Base-by-base conservation (phyloP, 2,329 filamentous ascomycete species). In the Aspergillus japonicus region DNA sequence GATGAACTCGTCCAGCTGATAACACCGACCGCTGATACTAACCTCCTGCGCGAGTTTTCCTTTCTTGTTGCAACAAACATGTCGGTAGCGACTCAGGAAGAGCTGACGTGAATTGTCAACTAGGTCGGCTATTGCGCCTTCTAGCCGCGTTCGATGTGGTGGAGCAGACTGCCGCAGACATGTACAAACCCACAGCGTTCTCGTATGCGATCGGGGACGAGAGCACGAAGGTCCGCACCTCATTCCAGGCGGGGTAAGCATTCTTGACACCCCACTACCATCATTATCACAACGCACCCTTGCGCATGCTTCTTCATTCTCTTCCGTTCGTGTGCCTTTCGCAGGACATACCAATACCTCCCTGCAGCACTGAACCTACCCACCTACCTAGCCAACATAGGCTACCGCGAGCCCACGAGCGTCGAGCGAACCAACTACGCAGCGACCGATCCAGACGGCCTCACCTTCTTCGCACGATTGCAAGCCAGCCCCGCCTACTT, bases 381-480 rank as follows among this genome's bases (percentile, higher is more conserved):
- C 1, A 57, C 61, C 6, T 78, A 74, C 50, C 63, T 77, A 0
- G 65, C 69, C 21, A 72, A 71, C 54, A 75, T 64, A 11, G 64
- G 64, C 5, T 77, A 77, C 57, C 63, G 66, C 52, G 73, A 75
- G 21, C 73, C 75, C 14, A 64, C 65, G 1, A 69, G 67, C 29
- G 61, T 71, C 4, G 63, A 59, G 10, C 54, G 53, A n/a, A 69
- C 70, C 33, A 73, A 70, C 31, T 56, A 68, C 60, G 56, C 66
- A 1, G 66, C 57, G 26, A 48, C 50, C 14, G 66, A 69, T 31
- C 57, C 63, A 0, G 67, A 68, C 19, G 57, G 59, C 14, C 59
- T 69, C 33, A 71, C 71, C 26, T 73, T 76, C 66, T 77, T 77
- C 35, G 71, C 62, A 2, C 70, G 73, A 3, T 61, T 74, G 11